Percentiles rank a stretch among this genome's conserved stretches.
phyloP scores from a whole-genome alignment of 2,329 filamentous ascomycete genomes.

The Scedosporium dehoogii region DNA sequence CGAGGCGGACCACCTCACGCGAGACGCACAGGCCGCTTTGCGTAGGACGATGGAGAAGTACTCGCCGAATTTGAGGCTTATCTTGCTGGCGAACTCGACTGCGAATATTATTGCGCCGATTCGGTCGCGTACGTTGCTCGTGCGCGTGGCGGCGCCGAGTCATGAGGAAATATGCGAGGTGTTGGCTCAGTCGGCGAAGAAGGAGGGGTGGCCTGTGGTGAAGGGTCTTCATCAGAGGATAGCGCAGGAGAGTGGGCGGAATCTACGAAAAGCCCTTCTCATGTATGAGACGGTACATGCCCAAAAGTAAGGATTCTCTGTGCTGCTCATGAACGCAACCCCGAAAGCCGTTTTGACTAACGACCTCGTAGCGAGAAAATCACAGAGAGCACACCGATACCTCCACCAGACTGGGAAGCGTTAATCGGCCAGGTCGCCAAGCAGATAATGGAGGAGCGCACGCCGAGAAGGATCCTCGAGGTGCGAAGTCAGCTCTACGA shows the following conservation, averaged over 20 bases:
- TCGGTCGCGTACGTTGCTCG: slow-evolving; percentile 78
- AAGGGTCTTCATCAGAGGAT: slow-evolving; percentile 73
- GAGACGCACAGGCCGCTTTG: slow-evolving; percentile 91
- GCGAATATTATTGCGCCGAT: slow-evolving; percentile 99
- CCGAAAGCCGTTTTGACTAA: neutral
- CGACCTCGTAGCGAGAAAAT: slow-evolving; percentile 64
- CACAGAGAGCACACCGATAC: slow-evolving; percentile 77
- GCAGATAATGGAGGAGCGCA: slow-evolving; percentile 87
- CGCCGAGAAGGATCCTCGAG: slow-evolving; percentile 77
- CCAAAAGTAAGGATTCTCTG: slow-evolving; percentile 61
- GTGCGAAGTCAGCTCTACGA: slow-evolving; percentile 95
- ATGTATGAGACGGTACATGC: slow-evolving; percentile 98
- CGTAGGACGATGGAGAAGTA: slow-evolving; percentile 99
- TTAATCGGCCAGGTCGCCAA: slow-evolving; percentile 82
- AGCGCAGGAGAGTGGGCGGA: slow-evolving; percentile 81
- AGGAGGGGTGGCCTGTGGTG: slow-evolving; percentile 73
- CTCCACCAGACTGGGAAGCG: slow-evolving; percentile 94
- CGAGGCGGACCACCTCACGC: slow-evolving; percentile 86
- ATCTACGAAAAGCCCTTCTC: slow-evolving; percentile 77
- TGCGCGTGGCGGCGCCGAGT: slow-evolving; percentile 82
- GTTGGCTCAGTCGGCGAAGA: slow-evolving; percentile 59
- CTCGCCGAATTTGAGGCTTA: slow-evolving; percentile 84
- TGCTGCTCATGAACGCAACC: neutral
- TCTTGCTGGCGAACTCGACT: slow-evolving; percentile 88
- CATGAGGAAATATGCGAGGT: slow-evolving; percentile 76